phyloP scores from a whole-genome alignment of 2,329 filamentous ascomycete species.

The Penicillium sp. region DNA sequence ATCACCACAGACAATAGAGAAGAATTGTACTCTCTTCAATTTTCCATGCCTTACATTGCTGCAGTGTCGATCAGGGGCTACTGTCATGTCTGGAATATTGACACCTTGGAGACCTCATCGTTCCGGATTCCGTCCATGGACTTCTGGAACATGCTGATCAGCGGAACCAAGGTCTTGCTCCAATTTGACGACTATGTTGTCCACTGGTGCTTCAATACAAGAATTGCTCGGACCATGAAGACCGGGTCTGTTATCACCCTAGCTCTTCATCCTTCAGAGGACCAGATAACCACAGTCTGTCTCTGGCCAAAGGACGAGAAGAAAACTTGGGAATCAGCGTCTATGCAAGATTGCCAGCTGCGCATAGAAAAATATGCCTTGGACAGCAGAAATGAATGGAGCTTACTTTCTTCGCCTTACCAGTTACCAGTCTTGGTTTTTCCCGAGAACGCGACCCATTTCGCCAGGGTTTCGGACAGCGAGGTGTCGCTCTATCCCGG shows the following conservation, averaged over 20 bases:
- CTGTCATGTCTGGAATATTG: conserved; percentile 41
- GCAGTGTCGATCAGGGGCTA: conserved; percentile 21
- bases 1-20: conserved; percentile 26
- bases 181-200: conserved; percentile 28
- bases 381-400: not conserved
- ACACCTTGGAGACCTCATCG: conserved; percentile 26
- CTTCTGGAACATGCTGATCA: conserved; percentile 27
- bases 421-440: not conserved
- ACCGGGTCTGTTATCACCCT: conserved; percentile 21
- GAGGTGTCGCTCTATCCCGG: not conserved
- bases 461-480: not conserved
- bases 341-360: not conserved
- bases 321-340: no score
- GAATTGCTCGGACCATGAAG: conserved; percentile 23
- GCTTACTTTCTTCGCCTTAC: not conserved
- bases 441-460: not conserved
- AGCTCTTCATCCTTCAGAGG: conserved; percentile 23
- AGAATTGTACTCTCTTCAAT: not conserved
- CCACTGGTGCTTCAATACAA: conserved; percentile 32
- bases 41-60: conserved; percentile 18
- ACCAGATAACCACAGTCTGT: conserved; percentile 29
- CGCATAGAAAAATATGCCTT: conserved; percentile 3
- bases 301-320: conserved; percentile 8
- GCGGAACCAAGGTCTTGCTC: conserved; percentile 33
- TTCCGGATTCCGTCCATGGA: conserved; percentile 38